Evolutionary conservation across 345 rosid species (phyloP).

Genomic region (Aquilaria malaccensis): DNA sequence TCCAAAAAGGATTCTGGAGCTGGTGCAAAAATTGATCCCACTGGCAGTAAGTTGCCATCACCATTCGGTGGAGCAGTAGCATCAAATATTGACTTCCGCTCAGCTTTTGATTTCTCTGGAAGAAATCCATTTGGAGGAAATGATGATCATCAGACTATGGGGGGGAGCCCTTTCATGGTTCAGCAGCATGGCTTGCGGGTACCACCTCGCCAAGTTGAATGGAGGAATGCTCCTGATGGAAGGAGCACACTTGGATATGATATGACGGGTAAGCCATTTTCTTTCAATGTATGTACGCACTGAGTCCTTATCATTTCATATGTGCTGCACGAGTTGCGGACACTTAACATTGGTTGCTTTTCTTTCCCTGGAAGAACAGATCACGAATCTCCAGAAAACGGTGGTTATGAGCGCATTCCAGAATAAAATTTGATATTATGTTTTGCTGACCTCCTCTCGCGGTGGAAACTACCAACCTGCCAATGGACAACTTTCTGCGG

Average conservation of each 20-base stretch:
- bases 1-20: slow-evolving; percentile 29
- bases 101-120: slow-evolving; percentile 37
- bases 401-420: slow-evolving; percentile 38
- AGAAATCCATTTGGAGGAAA: slow-evolving; percentile 33
- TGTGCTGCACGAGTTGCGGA: background rate
- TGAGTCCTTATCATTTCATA: background rate
- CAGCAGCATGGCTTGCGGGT: slow-evolving; percentile 35
- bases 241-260: slow-evolving; percentile 34
- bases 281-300: background rate
- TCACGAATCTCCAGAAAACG: slow-evolving; percentile 50
- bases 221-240: slow-evolving; percentile 31
- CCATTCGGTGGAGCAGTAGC: slow-evolving; percentile 32
- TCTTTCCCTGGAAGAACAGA: slow-evolving; percentile 38
- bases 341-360: slow-evolving; percentile 2
- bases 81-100: slow-evolving; percentile 28
- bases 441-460: background rate
- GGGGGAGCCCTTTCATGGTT: slow-evolving; percentile 40
- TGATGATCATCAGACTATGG: slow-evolving; percentile 31
- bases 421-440: slow-evolving; percentile 19
- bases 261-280: slow-evolving; percentile 29
- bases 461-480: background rate
- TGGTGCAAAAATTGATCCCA: slow-evolving; percentile 37
- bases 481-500: slow-evolving; percentile 20
- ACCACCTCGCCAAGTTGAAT: slow-evolving; percentile 31
- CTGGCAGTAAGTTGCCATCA: slow-evolving; percentile 38